Conservation (phyloP, 345 rosid genomes). For the Eucalyptus coolabah region DNA sequence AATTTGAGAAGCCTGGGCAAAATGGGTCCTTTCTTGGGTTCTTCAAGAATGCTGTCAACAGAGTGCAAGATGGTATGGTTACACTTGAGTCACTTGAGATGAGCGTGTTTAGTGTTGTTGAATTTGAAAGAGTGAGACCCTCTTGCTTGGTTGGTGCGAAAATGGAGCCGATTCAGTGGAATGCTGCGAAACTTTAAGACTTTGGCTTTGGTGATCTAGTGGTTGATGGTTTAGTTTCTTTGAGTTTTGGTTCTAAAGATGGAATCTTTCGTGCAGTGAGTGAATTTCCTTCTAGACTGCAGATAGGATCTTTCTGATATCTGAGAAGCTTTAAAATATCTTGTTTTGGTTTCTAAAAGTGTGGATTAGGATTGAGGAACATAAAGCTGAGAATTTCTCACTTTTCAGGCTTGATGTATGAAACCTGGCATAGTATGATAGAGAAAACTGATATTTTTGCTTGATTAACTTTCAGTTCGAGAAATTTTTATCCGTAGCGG, state of each 20-base stretch:
- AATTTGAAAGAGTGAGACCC: neutral
- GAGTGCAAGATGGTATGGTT: constrained; percentile 67
- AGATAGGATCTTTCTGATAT: neutral
- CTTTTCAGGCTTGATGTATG: neutral
- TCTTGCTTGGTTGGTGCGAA: neutral
- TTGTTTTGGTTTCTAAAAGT: neutral
- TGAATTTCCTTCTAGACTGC: neutral
- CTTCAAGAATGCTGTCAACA: constrained; percentile 60
- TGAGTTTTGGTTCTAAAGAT: neutral
- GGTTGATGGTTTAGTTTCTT: neutral
- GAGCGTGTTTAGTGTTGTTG: neutral
- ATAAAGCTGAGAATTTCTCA: neutral
- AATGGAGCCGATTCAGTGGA: neutral
- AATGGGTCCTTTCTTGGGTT: constrained; percentile 50
- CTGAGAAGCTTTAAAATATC: neutral
- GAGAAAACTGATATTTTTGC: neutral
- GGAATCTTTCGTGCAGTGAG: neutral
- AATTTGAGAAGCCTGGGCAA: constrained; percentile 29
- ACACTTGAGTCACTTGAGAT: neutral
- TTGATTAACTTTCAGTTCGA: neutral
- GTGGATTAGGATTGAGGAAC: neutral
- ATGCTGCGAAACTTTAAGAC: neutral
- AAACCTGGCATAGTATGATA: neutral
- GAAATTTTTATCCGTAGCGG: neutral
- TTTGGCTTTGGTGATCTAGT: neutral